Evolutionary conservation across 257 asterid species (phyloP).

Genomic region (Cinchona pubescens): DNA sequence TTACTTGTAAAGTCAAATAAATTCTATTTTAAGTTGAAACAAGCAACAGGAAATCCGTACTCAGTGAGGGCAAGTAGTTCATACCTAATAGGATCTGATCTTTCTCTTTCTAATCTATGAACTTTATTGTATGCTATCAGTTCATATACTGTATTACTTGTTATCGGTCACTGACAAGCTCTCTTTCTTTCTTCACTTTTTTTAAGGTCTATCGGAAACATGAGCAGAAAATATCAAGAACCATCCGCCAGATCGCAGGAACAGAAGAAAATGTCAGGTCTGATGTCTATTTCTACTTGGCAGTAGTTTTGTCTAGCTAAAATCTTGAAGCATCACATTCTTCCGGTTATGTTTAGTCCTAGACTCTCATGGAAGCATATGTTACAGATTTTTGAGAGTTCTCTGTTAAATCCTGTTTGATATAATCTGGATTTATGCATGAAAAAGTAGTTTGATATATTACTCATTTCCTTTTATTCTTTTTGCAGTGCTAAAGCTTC

Average conservation of each 20-base stretch:
- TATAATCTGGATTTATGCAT: neutral
- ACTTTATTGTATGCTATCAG: neutral
- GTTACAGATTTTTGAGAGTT: neutral
- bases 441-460: neutral
- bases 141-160: constrained; percentile 6
- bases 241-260: constrained; percentile 57
- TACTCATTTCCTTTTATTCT: constrained; percentile 11
- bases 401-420: neutral
- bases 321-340: neutral
- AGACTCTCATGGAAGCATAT: neutral
- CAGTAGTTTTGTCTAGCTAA: neutral
- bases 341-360: neutral
- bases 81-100: neutral
- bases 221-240: constrained; percentile 47
- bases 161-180: constrained; percentile 10
- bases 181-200: too few species aligned
- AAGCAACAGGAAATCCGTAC: neutral
- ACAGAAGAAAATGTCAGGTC: constrained; percentile 61
- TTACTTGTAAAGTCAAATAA: neutral
- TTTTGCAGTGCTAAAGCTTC: constrained; percentile 53
- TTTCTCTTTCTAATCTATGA: neutral
- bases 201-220: constrained; percentile 53
- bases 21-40: neutral
- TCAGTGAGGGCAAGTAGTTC: neutral
- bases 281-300: constrained; percentile 14